A percentile compares a stretch with the other conserved stretches of the same genome.
phyloP scores from a whole-genome alignment of 805 yeast species.

The Kodamaea lidongshanica region DNA sequence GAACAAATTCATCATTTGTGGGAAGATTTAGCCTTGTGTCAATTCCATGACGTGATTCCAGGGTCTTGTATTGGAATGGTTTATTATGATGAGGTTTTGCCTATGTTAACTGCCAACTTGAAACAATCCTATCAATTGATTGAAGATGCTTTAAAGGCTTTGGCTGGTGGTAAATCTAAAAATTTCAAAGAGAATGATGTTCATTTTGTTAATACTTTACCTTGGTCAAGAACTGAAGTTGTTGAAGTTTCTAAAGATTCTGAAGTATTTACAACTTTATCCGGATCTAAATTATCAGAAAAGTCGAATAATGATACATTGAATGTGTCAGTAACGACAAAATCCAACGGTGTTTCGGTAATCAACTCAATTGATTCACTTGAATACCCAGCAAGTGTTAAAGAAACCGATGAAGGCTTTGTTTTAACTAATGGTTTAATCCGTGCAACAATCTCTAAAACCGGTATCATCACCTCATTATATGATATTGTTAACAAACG shows the following conservation, averaged over 20 bases:
- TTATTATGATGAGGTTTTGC: constrained; percentile 73
- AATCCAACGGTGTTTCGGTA: constrained; percentile 13
- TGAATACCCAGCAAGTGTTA: constrained; percentile 44
- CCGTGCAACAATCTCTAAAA: constrained; percentile 45
- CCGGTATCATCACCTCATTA: constrained; percentile 57
- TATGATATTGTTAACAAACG: constrained; percentile 50
- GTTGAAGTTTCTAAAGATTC: constrained; percentile 24
- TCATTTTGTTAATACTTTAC: constrained; percentile 47
- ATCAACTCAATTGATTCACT: constrained; percentile 15
- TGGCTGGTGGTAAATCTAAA: background rate
- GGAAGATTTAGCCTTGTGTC: constrained; percentile 86
- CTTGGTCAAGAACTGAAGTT: constrained; percentile 56
- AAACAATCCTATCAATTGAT: constrained; percentile 48
- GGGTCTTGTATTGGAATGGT: constrained; percentile 95
- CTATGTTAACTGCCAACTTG: constrained; percentile 59
- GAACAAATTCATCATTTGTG: constrained; percentile 64
- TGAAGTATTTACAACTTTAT: constrained; percentile 13
- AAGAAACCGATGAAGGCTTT: constrained; percentile 37
- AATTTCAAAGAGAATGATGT: constrained; percentile 9
- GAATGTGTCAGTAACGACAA: constrained; percentile 17
- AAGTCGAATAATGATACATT: constrained; percentile 11
- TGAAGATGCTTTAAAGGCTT: constrained; percentile 36
- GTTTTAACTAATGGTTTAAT: constrained; percentile 57
- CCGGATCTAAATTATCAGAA: constrained; percentile 10
- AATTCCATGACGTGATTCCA: constrained; percentile 96